A percentile compares a stretch with the other conserved stretches of the same genome.
Evolutionary conservation across 176 grass and related monocot genomes (phyloP).

Genomic region (Oryza meridionalis): DNA sequence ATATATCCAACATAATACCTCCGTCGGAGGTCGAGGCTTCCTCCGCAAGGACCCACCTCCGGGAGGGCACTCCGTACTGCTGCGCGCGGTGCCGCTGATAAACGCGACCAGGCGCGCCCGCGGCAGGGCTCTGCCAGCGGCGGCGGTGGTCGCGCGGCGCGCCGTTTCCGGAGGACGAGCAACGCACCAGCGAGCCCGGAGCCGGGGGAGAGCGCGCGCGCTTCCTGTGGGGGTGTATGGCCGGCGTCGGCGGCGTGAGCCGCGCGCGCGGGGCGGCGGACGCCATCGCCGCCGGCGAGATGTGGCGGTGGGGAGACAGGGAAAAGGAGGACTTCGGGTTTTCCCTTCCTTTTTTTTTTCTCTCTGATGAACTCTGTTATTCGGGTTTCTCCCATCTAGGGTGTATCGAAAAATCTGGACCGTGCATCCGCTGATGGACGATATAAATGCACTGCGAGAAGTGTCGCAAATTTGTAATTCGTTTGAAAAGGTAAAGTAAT

Average conservation of each 20-base stretch:
- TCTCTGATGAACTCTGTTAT: neutral
- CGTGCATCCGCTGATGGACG: slow-evolving; percentile 12
- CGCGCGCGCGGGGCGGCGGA: slow-evolving; percentile 37
- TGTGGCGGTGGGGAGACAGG: neutral
- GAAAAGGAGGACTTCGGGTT: slow-evolving; percentile 4
- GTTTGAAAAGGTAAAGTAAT: no score
- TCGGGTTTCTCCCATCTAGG: neutral
- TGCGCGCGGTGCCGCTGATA: slow-evolving; percentile 6
- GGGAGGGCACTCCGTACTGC: slow-evolving; percentile 12
- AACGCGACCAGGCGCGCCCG: slow-evolving; percentile 10
- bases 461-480: neutral
- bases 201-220: slow-evolving; percentile 41
- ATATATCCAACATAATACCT: slow-evolving; percentile 37
- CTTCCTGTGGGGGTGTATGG: slow-evolving; percentile 25
- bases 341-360: no score
- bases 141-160: slow-evolving; percentile 15
- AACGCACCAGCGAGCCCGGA: neutral
- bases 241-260: slow-evolving; percentile 32
- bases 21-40: slow-evolving; percentile 41
- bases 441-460: neutral
- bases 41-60: slow-evolving; percentile 54
- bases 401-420: neutral
- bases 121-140: slow-evolving; percentile 38
- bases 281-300: slow-evolving; percentile 39
- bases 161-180: slow-evolving; percentile 4